Base-by-base conservation (phyloP, 1,284 basidiomycete species). In the Irpex sp. region DNA sequence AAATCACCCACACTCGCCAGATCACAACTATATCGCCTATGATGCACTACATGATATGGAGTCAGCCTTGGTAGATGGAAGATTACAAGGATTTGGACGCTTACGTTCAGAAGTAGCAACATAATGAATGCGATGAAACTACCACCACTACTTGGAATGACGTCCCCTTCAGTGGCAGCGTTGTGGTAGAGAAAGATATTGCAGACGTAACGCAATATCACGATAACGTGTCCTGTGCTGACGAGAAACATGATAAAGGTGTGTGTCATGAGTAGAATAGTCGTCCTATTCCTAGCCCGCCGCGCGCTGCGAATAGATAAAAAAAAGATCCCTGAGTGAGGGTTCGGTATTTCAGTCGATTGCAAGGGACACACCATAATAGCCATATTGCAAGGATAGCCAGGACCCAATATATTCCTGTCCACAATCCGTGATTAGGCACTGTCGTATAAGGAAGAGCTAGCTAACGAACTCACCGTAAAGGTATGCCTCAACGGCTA, bases 1-100 rank as follows among this genome's bases (percentile, higher is more conserved):
- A 60, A n/a, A 60, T 23, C 9, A 48, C 58, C 51, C 58, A 60
- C 9, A 53, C 58, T 47, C 58, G 36, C 58, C 58, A 60, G 4
- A 53, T 37, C 4, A 60, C 53, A n/a, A 60, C 52, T 19, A 39
- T 18, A 19, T 60, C 58, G 8, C 58, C 58, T 5, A 60, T 33
- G 19, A 60, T 60, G 19, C 58, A 60, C 58, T 60, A 18, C 39
- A 45, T 45, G 39, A 45, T 14, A 45, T 7, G n/a, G 16, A 12
- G n/a, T 45, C n/a, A 12, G 28, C n/a, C 12, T 45, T 12, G 6
- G 39, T 45, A 12, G 14, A 45, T 45, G 39, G 12, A 7, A 45
- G 39, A 45, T 12, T 14, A 45, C 39, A 45, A 12, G n/a, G 39
- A 12, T 45, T 45, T 14, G 12, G 39, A 14, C 39, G n/a, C 52